phyloP scores from a whole-genome alignment of 2,329 filamentous ascomycete species.

The Penicillium sp. region DNA sequence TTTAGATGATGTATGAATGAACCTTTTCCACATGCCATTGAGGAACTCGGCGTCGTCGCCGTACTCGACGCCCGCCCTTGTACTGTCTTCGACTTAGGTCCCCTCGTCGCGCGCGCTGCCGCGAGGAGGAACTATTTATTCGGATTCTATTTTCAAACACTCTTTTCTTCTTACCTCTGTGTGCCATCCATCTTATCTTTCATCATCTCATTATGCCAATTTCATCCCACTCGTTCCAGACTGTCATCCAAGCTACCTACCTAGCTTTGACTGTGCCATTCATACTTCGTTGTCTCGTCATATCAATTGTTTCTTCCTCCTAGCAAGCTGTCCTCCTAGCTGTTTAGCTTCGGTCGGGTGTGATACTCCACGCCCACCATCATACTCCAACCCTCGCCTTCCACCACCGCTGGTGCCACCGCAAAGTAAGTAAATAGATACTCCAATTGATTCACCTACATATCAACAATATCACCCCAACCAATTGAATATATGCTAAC shows the following conservation, averaged over 20 bases:
- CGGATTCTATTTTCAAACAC: neutral
- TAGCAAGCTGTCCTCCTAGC: no score
- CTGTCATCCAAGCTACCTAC: no score
- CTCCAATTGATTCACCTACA: neutral
- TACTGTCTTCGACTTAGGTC: neutral
- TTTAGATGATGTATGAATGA: conserved; percentile 3
- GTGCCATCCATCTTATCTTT: neutral
- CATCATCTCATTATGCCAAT: no score
- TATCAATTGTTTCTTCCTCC: neutral
- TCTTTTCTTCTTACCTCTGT: neutral
- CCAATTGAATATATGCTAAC: neutral
- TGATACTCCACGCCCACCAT: neutral
- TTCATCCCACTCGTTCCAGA: no score
- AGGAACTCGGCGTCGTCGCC: no score
- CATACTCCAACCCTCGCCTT: neutral
- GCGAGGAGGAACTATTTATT: neutral
- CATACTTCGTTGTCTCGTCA: neutral
- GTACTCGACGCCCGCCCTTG: neutral
- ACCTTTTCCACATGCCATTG: neutral
- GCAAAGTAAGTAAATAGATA: neutral
- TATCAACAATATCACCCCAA: neutral
- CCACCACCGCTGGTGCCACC: no score
- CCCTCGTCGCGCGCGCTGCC: no score
- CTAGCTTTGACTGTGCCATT: neutral
- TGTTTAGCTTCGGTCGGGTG: neutral